A percentile compares a stretch with the other conserved stretches of the same genome.
Evolutionary conservation across 2,329 filamentous ascomycete genomes (phyloP).

Genomic region (Talaromyces sp.): DNA sequence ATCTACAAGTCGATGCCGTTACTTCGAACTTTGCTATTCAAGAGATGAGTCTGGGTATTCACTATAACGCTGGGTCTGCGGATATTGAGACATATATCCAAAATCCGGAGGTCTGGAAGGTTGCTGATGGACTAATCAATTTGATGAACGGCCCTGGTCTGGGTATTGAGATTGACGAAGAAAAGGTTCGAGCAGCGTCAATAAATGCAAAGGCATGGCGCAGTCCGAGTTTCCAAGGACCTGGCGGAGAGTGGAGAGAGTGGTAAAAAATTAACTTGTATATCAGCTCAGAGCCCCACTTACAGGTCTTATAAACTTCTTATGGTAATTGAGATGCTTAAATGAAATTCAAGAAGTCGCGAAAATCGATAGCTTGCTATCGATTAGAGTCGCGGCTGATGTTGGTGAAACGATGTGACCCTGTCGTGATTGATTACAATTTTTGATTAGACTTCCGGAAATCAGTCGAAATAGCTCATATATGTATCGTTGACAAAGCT

Average conservation of each 20-base stretch:
- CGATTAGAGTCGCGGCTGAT: no score
- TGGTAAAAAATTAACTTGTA: conserved; percentile 49
- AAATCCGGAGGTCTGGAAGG: conserved; percentile 63
- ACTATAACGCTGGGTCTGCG: conserved; percentile 66
- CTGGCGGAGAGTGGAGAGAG: conserved; percentile 64
- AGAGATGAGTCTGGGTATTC: conserved; percentile 76
- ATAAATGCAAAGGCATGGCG: conserved; percentile 62
- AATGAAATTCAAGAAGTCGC: neutral
- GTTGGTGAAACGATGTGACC: no score
- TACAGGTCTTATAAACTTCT: neutral
- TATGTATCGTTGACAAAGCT: no score
- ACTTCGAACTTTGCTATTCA: conserved; percentile 68
- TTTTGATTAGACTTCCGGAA: no score
- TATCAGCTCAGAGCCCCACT: neutral
- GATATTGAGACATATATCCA: conserved; percentile 65
- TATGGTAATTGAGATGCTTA: neutral
- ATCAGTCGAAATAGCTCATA: no score
- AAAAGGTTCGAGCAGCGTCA: conserved; percentile 58
- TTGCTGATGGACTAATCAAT: conserved; percentile 63
- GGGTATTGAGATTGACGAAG: conserved; percentile 71
- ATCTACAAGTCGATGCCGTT: conserved; percentile 63
- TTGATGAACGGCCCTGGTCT: conserved; percentile 59
- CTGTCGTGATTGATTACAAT: no score
- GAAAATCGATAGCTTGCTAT: no score
- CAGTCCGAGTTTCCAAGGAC: conserved; percentile 64